These are phyloP conservation scores for Periglandula ipomoeae DNA, from an alignment of 2,329 filamentous ascomycete genomes.

Conservation along the genomic window DNA sequence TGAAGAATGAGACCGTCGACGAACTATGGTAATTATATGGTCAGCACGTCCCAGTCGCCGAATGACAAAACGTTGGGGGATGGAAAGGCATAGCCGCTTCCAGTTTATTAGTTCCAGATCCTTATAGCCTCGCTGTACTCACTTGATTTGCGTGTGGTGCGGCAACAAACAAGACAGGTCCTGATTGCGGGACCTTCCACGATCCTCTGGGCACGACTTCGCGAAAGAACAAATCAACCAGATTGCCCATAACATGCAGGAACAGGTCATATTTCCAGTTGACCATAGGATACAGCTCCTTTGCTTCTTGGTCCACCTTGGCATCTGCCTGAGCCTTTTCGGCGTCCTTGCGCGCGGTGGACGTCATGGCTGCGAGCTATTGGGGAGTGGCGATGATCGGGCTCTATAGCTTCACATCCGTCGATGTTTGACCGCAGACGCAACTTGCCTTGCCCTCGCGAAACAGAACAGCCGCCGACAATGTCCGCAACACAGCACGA, in stretches of 20 bases:
- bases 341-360: constrained; percentile 29
- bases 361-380: constrained; percentile 4
- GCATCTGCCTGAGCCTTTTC: constrained; percentile 44
- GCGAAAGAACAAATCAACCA: constrained; percentile 95
- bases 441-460: neutral
- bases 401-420: neutral
- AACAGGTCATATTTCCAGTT: constrained; percentile 70
- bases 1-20: constrained; percentile 92
- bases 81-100: no score
- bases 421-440: no score
- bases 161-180: constrained; percentile 89
- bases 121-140: constrained; percentile 25
- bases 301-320: constrained; percentile 22
- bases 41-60: neutral
- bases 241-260: constrained; percentile 67
- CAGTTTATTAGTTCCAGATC: no score
- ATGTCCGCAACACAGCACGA: neutral
- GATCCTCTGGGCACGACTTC: constrained; percentile 92
- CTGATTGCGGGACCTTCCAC: constrained; percentile 85
- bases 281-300: constrained; percentile 60
- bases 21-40: constrained; percentile 48
- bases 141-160: constrained; percentile 96
- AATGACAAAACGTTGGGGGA: no score
- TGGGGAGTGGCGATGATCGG: neutral
- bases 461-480: neutral